These are phyloP conservation scores for Halophytophthora batemanensis DNA, from an alignment of 352 stramenopile species.

Conservation along the genomic window DNA sequence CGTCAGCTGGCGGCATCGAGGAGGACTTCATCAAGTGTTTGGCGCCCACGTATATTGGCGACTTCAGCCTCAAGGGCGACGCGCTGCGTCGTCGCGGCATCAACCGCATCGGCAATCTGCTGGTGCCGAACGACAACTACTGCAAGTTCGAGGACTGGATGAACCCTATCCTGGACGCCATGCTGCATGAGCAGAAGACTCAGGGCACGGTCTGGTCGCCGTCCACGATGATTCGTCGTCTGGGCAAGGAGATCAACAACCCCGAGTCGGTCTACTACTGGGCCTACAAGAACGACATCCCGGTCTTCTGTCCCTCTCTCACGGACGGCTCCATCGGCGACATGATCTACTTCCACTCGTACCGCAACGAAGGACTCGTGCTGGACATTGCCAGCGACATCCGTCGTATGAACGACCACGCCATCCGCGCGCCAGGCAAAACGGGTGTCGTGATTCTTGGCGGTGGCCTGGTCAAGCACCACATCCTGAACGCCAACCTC, in stretches of 20 bases:
- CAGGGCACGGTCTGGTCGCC: constrained; percentile 93
- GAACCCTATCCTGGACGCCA: constrained; percentile 95
- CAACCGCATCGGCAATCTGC: constrained; percentile 99
- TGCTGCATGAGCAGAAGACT: constrained; percentile 97
- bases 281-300: constrained; percentile 99
- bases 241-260: constrained; percentile 98
- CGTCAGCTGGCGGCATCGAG: constrained; percentile 89
- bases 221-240: constrained; percentile 95
- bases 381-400: constrained; percentile 98
- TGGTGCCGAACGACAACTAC: constrained; percentile 99
- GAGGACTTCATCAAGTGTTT: constrained; percentile 99
- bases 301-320: constrained; percentile 98
- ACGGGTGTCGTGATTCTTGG: constrained; percentile 99
- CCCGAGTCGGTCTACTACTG: constrained; percentile 99
- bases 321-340: constrained; percentile 99
- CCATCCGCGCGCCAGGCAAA: constrained; percentile 90
- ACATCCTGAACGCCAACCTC: constrained; percentile 99
- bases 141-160: constrained; percentile 98
- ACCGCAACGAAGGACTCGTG: constrained; percentile 96
- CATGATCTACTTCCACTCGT: constrained; percentile 99
- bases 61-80: constrained; percentile 94
- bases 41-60: constrained; percentile 96
- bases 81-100: constrained; percentile 94
- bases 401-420: constrained; percentile 96
- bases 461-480: constrained; percentile 98